Evolutionary conservation across 1,139 yeast species (phyloP).

Genomic region (Taiozyma sp.): DNA sequence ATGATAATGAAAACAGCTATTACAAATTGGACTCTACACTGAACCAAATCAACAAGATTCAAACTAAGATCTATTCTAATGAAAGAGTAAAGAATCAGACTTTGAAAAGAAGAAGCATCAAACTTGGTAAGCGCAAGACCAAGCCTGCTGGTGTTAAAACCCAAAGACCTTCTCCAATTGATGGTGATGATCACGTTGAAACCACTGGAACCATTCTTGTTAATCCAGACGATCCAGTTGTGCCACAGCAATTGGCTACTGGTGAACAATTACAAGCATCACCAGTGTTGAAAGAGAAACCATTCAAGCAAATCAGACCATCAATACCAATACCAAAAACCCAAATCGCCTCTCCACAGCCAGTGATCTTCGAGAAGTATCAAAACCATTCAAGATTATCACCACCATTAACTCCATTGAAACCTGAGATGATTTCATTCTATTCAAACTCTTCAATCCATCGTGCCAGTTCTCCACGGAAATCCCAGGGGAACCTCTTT

Average conservation of each 20-base stretch:
- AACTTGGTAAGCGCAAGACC: constrained; percentile 10
- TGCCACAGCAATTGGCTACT: neutral
- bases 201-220: constrained; percentile 14
- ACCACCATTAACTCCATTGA: constrained; percentile 8
- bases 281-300: neutral
- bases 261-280: neutral
- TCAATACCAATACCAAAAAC: neutral
- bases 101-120: constrained; percentile 20
- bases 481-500: constrained; percentile 17
- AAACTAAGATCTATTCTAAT: constrained; percentile 18
- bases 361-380: constrained; percentile 12
- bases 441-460: constrained; percentile 3
- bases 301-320: neutral
- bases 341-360: constrained; percentile 1
- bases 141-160: neutral
- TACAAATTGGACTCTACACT: constrained; percentile 18
- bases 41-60: constrained; percentile 20
- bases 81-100: constrained; percentile 16
- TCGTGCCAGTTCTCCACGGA: constrained; percentile 16
- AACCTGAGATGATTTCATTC: constrained; percentile 1
- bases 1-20: constrained; percentile 5
- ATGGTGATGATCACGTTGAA: constrained; percentile 1
- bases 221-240: constrained; percentile 4
- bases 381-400: constrained; percentile 2
- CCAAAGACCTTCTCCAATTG: neutral